Evolutionary conservation across 306 rosid genomes (phyloP).

Genomic region (Fragaria nilgerrensis): DNA sequence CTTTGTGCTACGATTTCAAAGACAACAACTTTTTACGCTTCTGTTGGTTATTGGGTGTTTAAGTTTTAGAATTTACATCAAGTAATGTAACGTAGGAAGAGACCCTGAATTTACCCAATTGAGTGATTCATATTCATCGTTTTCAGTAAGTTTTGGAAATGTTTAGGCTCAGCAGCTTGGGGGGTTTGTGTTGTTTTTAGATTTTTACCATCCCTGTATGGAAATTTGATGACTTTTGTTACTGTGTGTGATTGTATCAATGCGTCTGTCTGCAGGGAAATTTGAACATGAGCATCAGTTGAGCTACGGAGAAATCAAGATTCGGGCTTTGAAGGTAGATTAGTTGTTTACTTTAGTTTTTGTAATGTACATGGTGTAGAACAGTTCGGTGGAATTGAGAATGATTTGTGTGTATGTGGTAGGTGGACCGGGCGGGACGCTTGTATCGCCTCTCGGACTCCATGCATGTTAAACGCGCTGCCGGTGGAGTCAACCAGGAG

Average conservation of each 20-base stretch:
- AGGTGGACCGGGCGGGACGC: conserved; percentile 41
- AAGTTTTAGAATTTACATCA: background rate
- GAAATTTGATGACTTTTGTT: background rate
- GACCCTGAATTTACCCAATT: background rate
- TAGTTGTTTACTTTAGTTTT: background rate
- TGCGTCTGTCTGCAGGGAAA: conserved; percentile 23
- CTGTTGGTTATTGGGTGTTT: background rate
- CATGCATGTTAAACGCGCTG: conserved; percentile 34
- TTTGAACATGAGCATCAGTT: conserved; percentile 41
- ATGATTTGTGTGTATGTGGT: conserved; percentile 10
- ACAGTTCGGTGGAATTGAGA: background rate
- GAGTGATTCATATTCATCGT: background rate
- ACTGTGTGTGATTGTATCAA: background rate
- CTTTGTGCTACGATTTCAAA: background rate
- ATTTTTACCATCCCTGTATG: background rate
- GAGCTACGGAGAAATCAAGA: conserved; percentile 34
- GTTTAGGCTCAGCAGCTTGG: background rate
- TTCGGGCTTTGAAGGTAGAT: conserved; percentile 42
- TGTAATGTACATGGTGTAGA: background rate
- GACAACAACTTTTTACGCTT: background rate
- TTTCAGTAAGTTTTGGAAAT: background rate
- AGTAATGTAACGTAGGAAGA: background rate
- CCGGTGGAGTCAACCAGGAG: conserved; percentile 10
- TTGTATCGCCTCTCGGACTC: conserved; percentile 42
- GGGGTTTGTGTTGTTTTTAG: background rate